Evolutionary conservation across 2,329 filamentous ascomycete genomes (phyloP), one percentile per base, ranked within the genome.

Genomic region (Aciculosporium take): DNA sequence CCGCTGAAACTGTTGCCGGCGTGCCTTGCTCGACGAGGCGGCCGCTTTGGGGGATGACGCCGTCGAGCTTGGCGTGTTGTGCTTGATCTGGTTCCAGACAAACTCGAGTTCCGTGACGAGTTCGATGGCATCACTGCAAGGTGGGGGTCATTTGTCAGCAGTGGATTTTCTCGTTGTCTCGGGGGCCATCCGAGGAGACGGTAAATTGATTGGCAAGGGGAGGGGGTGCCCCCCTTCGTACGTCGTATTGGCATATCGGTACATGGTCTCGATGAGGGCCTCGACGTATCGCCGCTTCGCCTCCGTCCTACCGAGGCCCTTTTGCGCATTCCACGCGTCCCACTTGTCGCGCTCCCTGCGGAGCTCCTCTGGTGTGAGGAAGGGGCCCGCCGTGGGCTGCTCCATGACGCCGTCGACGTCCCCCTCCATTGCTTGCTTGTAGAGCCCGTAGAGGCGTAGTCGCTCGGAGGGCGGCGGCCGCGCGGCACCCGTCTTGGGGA

Each of bases 371-470:
- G 57, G 53, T 9, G 65, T 56, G 45, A 69, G 57, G 45, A 67
- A 66, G 7, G 66, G 64, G 17, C 64, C 66, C 38, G 60, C 53
- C 32, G 66, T 67, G 30, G 91, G 89, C 35, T 87, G 76, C 53
- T 89, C 81, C 81, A 95, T 93, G 38, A 96, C 86, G 37, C 85
- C 84, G 51, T 91, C 84, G 27, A 96, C 88, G 62, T 98, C 86
- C 37, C 91, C 91, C 67, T 98, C 88, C 91, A 96, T 96, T 47
- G 87, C 87, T 64, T 98, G 91, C 60, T 98, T 98, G 68, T 98
- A 98, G 50, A 98, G 73, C 49, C 91, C 91, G 80, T 98, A 98
- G 47, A 98, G 81, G 44, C 84, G 83, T 52, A 98, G 71, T 44
- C 91, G 81, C 56, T 93, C 88, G 46, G 74, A 69, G 2, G 87